Percentiles rank a stretch among this genome's conserved stretches.
phyloP scores from a whole-genome alignment of 2,329 filamentous ascomycete genomes.

The Epichloe festucae region DNA sequence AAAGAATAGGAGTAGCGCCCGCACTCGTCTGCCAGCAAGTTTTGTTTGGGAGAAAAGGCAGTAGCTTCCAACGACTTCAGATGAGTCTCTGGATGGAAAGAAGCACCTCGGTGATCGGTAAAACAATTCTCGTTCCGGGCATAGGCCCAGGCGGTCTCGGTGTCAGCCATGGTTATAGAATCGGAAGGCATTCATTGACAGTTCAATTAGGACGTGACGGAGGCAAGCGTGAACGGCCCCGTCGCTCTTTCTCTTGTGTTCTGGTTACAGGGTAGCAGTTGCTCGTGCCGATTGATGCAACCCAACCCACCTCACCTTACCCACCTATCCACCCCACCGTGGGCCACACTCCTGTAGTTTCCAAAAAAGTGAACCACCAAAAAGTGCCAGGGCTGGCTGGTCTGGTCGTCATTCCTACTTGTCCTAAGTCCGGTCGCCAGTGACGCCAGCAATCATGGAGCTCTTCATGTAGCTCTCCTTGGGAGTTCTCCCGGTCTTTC shows the following conservation, averaged over 20 bases:
- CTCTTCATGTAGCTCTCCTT: constrained; percentile 15
- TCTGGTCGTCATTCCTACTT: neutral
- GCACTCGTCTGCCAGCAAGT: neutral
- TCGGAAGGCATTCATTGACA: neutral
- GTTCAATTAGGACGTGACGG: no score
- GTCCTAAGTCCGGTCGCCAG: constrained; percentile 1
- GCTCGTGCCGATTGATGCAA: no score
- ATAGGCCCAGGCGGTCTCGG: constrained; percentile 9
- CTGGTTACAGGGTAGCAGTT: no score
- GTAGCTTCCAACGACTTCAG: constrained; percentile 8
- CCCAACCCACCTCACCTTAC: no score
- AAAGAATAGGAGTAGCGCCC: neutral
- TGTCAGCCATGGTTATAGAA: neutral
- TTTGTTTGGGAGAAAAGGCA: neutral
- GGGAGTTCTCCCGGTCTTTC: constrained; percentile 7
- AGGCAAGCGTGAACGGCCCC: no score
- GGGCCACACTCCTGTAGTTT: neutral
- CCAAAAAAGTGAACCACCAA: no score
- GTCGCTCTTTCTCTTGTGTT: no score
- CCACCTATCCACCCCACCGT: no score
- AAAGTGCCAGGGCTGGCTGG: no score
- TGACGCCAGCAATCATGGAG: constrained; percentile 10
- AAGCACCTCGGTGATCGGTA: constrained; percentile 10
- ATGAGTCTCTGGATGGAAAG: constrained; percentile 16
- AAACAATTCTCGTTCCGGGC: constrained; percentile 17